Conservation (phyloP, 257 asterid genomes). For the Nicotiana obtusifolia region DNA sequence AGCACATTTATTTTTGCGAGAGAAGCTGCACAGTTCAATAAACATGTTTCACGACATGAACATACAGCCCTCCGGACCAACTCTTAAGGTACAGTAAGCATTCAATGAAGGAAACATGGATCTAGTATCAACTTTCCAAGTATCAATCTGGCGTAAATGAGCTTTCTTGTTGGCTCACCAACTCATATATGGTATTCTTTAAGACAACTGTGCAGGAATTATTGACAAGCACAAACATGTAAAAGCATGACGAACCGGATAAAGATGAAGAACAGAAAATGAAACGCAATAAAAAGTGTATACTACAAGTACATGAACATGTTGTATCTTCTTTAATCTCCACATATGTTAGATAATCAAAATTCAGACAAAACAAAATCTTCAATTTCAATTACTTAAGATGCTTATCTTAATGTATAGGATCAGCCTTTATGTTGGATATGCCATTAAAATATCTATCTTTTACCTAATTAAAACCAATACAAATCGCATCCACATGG, state of each 20-base stretch:
- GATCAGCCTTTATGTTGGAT: neutral
- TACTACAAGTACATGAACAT: too few relatives aligned
- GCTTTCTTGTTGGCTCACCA: too few relatives aligned
- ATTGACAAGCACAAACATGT: too few relatives aligned
- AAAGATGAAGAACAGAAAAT: too few relatives aligned
- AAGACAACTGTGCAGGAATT: too few relatives aligned
- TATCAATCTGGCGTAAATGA: too few relatives aligned
- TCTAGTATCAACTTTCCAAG: too few relatives aligned
- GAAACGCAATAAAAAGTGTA: too few relatives aligned
- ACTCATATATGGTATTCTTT: too few relatives aligned
- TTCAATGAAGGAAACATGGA: neutral
- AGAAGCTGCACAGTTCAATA: neutral
- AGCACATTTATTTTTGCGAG: neutral
- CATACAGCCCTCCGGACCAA: neutral
- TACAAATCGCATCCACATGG: neutral
- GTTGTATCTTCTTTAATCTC: conserved; percentile 8
- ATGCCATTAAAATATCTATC: neutral
- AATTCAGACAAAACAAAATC: conserved; percentile 11
- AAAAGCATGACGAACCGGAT: too few relatives aligned
- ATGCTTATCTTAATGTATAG: neutral
- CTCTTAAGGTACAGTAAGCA: neutral
- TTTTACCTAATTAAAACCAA: neutral
- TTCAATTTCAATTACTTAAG: neutral
- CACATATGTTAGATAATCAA: neutral
- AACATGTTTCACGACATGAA: neutral